Base-by-base conservation (phyloP, 805 yeast genomes). In the Saturnispora mendoncae region DNA sequence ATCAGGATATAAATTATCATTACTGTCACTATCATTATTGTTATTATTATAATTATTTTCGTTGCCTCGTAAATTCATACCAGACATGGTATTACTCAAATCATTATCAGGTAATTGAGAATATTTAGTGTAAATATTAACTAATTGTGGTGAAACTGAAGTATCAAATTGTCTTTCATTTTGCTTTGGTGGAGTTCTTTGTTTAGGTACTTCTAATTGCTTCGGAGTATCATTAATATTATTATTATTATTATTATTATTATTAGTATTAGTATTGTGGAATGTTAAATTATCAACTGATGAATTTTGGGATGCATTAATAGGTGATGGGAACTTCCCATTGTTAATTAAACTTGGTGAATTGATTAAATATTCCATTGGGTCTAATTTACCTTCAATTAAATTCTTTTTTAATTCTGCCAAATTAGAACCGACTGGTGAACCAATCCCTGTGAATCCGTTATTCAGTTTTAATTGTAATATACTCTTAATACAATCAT, bases 401-500 rank as follows among this genome's bases (percentile, higher is more conserved):
- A 39, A 15, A 31, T 52, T 56, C 38, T 43, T 57, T 10, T 59
- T 52, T 19, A 50, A 41, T 38, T 47, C 45, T 23, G 54, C 38
- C 20, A 52, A 31, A 26, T 47, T 49, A 2, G 78, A 54, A 0
- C 84, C 83, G 26, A 83, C 83, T 3, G 67, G 67, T 17, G 78
- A 54, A n/a, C 90, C 90, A 60, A 86, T 80, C 5, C 94, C 92
- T 18, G 74, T 74, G 55, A 81, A 83, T 6, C 90, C 80, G n/a
- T 66, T 56, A 7, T 66, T 48, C 39, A 79, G 51, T 52, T 79
- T 82, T 14, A 67, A 55, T 32, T 69, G 71, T 38, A 83, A 55
- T 10, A 80, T 53, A 21, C 71, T 73, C 53, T 78, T 79, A 44
- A 81, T 68, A 29, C 69, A 68, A 1, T 48, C 44, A 47, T 68